Conservation (phyloP, 345 rosid species). For the Angophora floribunda region DNA sequence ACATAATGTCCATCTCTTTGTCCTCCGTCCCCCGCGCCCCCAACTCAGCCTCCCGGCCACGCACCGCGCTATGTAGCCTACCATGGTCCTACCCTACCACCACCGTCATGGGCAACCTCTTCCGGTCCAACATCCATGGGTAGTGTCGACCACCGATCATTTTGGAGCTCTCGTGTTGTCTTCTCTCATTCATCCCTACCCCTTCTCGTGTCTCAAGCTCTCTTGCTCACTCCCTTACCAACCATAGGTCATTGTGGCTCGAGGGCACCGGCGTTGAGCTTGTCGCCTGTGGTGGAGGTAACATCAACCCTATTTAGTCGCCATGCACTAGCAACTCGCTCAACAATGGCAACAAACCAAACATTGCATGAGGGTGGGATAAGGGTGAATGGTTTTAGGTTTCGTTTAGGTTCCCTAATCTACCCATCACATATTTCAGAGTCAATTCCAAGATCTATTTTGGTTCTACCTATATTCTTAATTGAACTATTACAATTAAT, state of each 20-base stretch:
- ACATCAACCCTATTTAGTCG: too few species aligned
- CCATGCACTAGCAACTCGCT: too few species aligned
- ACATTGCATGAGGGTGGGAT: not conserved
- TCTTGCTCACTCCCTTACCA: too few species aligned
- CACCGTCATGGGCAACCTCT: not conserved
- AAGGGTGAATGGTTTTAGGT: too few species aligned
- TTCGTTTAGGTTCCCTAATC: too few species aligned
- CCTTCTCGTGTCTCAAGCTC: too few species aligned
- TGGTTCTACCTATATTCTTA: accelerated
- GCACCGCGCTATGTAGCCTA: accelerated
- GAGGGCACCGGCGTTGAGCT: too few species aligned
- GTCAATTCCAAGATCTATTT: accelerated
- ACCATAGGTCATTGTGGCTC: too few species aligned
- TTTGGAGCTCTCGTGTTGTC: not conserved
- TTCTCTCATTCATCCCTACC: not conserved
- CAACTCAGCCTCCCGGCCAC: not conserved
- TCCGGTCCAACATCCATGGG: not conserved
- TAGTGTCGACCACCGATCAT: not conserved
- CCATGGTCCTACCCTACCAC: not conserved
- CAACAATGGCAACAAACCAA: accelerated
- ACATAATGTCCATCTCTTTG: not conserved
- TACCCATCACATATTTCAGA: not conserved
- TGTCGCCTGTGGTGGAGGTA: too few species aligned
- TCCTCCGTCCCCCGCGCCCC: not conserved
- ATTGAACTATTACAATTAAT: not conserved